Conservation (phyloP, 2,329 filamentous ascomycete species). For the Arthrobotrys megalospora region DNA sequence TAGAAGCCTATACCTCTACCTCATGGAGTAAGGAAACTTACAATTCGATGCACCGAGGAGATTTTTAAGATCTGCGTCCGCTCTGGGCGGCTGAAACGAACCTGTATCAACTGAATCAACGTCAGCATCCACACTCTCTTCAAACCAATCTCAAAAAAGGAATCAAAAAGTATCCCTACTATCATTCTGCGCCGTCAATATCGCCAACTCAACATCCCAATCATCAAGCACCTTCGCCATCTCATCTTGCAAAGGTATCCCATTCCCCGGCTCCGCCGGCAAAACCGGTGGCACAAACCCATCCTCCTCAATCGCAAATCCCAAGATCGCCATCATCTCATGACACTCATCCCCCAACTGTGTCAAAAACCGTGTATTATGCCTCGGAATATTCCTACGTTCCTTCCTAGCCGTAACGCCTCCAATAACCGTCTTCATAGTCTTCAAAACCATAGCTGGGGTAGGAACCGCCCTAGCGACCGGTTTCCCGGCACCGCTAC, state of each 20-base stretch:
- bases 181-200: constrained; percentile 30
- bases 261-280: constrained; percentile 18
- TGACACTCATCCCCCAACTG: constrained; percentile 53
- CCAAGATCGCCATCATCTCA: constrained; percentile 46
- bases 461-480: constrained; percentile 33
- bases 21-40: constrained; percentile 66
- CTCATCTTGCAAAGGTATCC: constrained; percentile 25
- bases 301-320: constrained; percentile 39
- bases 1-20: neutral
- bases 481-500: constrained; percentile 18
- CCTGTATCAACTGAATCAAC: constrained; percentile 39
- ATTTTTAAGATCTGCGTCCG: constrained; percentile 62
- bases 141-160: neutral
- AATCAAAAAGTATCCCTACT: constrained; percentile 38
- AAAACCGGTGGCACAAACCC: constrained; percentile 40
- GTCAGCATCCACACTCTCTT: too few relatives aligned
- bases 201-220: constrained; percentile 42
- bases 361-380: constrained; percentile 42
- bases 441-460: constrained; percentile 55
- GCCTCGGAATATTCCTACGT: constrained; percentile 35
- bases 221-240: constrained; percentile 36
- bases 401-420: constrained; percentile 46
- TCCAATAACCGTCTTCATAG: constrained; percentile 34
- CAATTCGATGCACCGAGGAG: constrained; percentile 63
- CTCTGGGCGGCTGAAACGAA: constrained; percentile 34